Conservation (phyloP, 2,329 filamentous ascomycete genomes). For the Aurifilum marmelostoma region DNA sequence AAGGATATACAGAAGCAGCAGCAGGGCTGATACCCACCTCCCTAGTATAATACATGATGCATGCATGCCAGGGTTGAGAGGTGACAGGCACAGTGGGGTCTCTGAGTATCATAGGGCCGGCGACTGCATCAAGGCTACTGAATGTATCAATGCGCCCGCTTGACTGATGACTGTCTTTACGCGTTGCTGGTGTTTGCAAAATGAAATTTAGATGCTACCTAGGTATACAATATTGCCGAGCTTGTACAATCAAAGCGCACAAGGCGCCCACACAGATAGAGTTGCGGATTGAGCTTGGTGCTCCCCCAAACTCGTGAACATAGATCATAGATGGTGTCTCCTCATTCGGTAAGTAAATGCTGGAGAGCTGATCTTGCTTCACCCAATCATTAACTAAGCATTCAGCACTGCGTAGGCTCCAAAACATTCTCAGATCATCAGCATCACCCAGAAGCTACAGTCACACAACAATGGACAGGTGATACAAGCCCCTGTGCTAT, state of each 20-base stretch:
- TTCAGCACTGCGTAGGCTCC: background rate
- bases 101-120: background rate
- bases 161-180: background rate
- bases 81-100: background rate
- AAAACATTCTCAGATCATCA: background rate
- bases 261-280: background rate
- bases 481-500: slow-evolving; percentile 16
- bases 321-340: background rate
- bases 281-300: background rate
- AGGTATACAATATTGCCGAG: background rate
- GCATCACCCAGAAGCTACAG: background rate
- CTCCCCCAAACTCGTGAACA: background rate
- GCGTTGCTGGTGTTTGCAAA: too few species aligned
- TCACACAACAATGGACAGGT: background rate
- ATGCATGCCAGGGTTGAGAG: background rate
- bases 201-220: too few species aligned
- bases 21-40: background rate
- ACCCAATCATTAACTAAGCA: background rate
- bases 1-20: background rate
- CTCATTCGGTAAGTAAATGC: background rate
- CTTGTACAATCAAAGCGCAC: background rate
- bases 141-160: background rate
- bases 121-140: background rate
- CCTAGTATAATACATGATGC: background rate
- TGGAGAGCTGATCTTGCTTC: background rate